phyloP scores from a whole-genome alignment of 139 green algal species.

The Micromonas pusilla region DNA sequence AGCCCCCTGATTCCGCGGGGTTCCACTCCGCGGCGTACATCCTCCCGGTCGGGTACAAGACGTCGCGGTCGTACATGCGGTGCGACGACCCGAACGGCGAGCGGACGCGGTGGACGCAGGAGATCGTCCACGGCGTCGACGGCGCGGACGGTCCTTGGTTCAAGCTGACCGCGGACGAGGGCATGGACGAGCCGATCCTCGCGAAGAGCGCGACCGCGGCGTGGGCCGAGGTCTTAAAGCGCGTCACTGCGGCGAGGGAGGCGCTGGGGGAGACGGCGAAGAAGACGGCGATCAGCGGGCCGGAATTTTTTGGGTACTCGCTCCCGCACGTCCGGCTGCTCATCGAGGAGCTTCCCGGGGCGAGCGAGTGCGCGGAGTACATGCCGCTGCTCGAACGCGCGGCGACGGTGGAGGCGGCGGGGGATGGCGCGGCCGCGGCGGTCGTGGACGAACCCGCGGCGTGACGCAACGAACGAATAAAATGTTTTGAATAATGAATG shows the following conservation, averaged over 20 bases:
- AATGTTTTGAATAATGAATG: neutral
- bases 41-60: constrained; percentile 9
- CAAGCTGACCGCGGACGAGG: constrained; percentile 11
- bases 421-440: neutral
- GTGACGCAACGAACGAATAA: neutral
- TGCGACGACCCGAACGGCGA: constrained; percentile 1
- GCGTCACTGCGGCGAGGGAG: neutral
- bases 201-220: constrained; percentile 7
- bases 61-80: neutral
- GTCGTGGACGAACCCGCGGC: neutral
- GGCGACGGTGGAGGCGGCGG: neutral
- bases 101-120: neutral
- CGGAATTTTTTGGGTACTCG: constrained; percentile 22
- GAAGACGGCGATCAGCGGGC: constrained; percentile 26
- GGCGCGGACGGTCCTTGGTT: neutral
- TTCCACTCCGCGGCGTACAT: constrained; percentile 14
- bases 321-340: constrained; percentile 9
- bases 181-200: neutral
- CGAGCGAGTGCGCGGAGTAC: neutral
- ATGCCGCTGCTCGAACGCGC: neutral
- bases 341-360: constrained; percentile 17
- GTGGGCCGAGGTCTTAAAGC: constrained; percentile 17
- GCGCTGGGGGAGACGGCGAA: constrained; percentile 16
- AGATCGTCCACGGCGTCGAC: constrained; percentile 1
- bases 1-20: neutral